These are phyloP conservation scores for Populus davidiana DNA, from an alignment of 345 rosid genomes.

Conservation along the genomic window DNA sequence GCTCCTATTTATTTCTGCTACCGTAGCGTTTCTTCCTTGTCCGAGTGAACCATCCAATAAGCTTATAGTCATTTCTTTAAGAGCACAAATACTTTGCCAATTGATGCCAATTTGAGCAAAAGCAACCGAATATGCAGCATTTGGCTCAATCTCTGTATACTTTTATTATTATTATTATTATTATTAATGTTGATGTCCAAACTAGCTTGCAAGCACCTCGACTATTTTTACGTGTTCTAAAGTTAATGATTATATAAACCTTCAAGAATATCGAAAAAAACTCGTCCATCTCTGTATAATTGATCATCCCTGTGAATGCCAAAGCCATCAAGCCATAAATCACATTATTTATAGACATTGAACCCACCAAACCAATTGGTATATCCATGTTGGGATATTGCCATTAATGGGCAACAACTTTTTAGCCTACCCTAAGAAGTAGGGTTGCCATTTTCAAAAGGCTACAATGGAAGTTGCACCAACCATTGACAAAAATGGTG, in stretches of 20 bases:
- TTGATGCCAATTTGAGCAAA: slow-evolving; percentile 80
- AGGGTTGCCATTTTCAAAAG: too few relatives aligned
- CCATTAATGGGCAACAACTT: too few relatives aligned
- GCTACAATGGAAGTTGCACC: too few relatives aligned
- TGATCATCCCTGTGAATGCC: slow-evolving; percentile 69
- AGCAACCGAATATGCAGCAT: slow-evolving; percentile 81
- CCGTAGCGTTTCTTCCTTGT: slow-evolving; percentile 86
- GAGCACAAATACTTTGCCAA: slow-evolving; percentile 85
- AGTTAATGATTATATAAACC: too few relatives aligned
- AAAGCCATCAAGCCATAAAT: slow-evolving; percentile 86
- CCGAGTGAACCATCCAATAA: slow-evolving; percentile 81
- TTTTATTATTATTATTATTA: too few relatives aligned
- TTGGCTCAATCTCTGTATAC: slow-evolving; percentile 54
- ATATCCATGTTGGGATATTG: slow-evolving; percentile 45
- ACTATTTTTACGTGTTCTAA: too few relatives aligned
- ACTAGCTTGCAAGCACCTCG: fast-evolving
- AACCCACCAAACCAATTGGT: slow-evolving; percentile 77
- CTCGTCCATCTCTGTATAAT: neutral
- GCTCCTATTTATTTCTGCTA: slow-evolving; percentile 31
- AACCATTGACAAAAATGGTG: too few relatives aligned
- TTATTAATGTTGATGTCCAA: too few relatives aligned
- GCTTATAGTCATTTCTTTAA: slow-evolving; percentile 89
- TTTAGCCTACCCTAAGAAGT: too few relatives aligned
- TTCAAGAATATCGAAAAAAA: neutral
- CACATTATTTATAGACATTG: slow-evolving; percentile 69